Conservation (phyloP, 495 filamentous ascomycete species). For the Zalerion maritima region DNA sequence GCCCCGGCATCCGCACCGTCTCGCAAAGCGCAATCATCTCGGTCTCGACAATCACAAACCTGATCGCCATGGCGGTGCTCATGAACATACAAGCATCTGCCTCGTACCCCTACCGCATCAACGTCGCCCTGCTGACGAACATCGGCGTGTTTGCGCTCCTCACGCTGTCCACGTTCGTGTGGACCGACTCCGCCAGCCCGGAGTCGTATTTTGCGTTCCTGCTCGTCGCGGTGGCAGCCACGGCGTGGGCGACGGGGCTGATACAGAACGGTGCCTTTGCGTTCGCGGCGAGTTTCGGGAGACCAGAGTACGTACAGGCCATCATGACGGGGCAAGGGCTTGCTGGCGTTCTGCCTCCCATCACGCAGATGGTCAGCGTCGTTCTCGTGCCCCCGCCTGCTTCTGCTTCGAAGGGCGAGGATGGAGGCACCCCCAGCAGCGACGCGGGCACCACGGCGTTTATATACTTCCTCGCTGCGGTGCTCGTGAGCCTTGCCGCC, state of each 20-base stretch:
- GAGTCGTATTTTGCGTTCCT: conserved; percentile 63
- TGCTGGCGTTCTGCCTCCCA: conserved; percentile 78
- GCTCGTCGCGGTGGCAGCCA: conserved; percentile 65
- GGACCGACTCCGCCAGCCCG: conserved; percentile 44
- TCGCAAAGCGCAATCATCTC: conserved; percentile 83
- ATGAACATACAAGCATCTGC: conserved; percentile 64
- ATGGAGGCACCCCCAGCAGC: conserved; percentile 4
- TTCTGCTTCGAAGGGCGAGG: conserved; percentile 7
- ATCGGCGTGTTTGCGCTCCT: conserved; percentile 56
- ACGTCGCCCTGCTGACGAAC: conserved; percentile 57
- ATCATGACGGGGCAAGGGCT: conserved; percentile 94
- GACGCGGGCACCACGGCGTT: conserved; percentile 54
- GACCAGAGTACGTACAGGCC: conserved; percentile 79
- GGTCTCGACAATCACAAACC: conserved; percentile 70
- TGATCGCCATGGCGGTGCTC: conserved; percentile 56
- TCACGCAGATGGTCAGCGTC: conserved; percentile 74
- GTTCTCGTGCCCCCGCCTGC: conserved; percentile 43
- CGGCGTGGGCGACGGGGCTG: conserved; percentile 66
- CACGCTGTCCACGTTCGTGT: conserved; percentile 59
- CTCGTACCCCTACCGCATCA: conserved; percentile 73
- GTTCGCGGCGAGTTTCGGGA: conserved; percentile 70
- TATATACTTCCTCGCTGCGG: conserved; percentile 82
- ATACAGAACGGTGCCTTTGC: conserved; percentile 93
- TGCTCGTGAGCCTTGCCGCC: conserved; percentile 40
- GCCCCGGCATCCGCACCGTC: conserved; percentile 54